phyloP scores from a whole-genome alignment of 1,139 yeast genomes.

The Taiozyma sp. region DNA sequence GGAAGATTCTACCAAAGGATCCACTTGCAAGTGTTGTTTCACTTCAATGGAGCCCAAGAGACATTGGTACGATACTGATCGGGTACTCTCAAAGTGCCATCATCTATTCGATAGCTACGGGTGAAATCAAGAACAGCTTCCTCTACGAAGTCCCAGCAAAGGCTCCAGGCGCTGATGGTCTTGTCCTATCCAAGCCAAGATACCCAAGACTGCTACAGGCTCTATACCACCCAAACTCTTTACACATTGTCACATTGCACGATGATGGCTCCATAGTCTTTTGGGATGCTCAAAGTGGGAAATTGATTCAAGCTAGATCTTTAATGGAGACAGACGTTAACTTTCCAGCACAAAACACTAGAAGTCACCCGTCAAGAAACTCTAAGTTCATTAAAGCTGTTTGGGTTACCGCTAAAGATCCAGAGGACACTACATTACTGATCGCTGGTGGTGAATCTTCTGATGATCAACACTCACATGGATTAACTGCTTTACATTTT shows the following conservation, averaged over 20 bases:
- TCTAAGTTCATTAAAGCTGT: conserved; percentile 26
- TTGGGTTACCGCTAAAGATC: conserved; percentile 79
- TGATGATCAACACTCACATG: conserved; percentile 41
- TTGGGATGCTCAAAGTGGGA: conserved; percentile 86
- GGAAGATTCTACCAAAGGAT: conserved; percentile 29
- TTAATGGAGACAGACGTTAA: conserved; percentile 62
- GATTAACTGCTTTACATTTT: conserved; percentile 63
- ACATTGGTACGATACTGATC: conserved; percentile 70
- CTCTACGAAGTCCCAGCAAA: conserved; percentile 55
- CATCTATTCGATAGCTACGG: conserved; percentile 59
- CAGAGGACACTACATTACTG: conserved; percentile 71
- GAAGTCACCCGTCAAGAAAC: conserved; percentile 13
- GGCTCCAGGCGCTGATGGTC: conserved; percentile 59
- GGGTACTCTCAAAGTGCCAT: conserved; percentile 70
- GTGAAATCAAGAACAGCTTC: conserved; percentile 49
- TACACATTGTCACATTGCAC: conserved; percentile 74
- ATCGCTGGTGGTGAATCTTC: conserved; percentile 60
- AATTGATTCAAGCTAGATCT: conserved; percentile 68
- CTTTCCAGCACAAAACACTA: conserved; percentile 29
- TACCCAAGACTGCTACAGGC: conserved; percentile 55
- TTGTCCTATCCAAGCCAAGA: conserved; percentile 34
- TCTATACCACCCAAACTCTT: conserved; percentile 89
- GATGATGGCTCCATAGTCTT: conserved; percentile 80
- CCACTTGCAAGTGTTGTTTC: conserved; percentile 53
- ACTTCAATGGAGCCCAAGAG: conserved; percentile 83